phyloP scores from a whole-genome alignment of 2,329 filamentous ascomycete species.

The Ophiostoma sp. region DNA sequence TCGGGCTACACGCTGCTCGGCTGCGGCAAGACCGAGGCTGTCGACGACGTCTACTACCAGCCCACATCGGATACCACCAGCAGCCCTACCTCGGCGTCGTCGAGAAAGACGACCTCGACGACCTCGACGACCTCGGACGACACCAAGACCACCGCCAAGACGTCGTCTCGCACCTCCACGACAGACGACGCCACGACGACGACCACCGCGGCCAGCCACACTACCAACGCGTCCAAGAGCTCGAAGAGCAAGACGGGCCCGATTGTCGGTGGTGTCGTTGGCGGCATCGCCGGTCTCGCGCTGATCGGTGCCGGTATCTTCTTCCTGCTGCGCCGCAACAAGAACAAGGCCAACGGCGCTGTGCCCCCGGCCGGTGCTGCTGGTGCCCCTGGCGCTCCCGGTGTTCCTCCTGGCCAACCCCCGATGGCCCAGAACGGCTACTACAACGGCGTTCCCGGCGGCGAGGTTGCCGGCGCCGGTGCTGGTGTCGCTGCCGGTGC shows the following conservation, averaged over 20 bases:
- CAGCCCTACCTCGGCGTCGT: background rate
- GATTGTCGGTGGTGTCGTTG: constrained; percentile 32
- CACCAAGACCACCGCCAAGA: background rate
- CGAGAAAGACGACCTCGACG: background rate
- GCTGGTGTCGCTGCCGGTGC: constrained; percentile 1
- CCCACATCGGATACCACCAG: constrained; percentile 19
- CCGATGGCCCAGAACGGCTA: constrained; percentile 23
- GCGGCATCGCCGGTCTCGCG: constrained; percentile 32
- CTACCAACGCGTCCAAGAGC: background rate
- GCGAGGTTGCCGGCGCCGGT: constrained; percentile 8
- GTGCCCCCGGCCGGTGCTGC: background rate
- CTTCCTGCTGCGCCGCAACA: constrained; percentile 30
- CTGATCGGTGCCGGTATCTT: constrained; percentile 32
- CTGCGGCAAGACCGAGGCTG: constrained; percentile 29
- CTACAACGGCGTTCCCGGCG: constrained; percentile 13
- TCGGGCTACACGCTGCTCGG: constrained; percentile 32
- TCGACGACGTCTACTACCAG: constrained; percentile 28
- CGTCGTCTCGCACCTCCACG: background rate
- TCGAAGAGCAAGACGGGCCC: constrained; percentile 28
- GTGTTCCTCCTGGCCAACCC: constrained; percentile 17
- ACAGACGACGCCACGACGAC: constrained; percentile 6
- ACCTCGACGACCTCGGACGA: background rate
- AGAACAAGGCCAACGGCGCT: constrained; percentile 22
- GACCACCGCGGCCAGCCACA: background rate
- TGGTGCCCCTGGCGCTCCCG: constrained; percentile 15